A percentile compares a stretch with the other conserved stretches of the same genome.
phyloP scores from a whole-genome alignment of 2,329 filamentous ascomycete species.

The Chaetomium sp. region DNA sequence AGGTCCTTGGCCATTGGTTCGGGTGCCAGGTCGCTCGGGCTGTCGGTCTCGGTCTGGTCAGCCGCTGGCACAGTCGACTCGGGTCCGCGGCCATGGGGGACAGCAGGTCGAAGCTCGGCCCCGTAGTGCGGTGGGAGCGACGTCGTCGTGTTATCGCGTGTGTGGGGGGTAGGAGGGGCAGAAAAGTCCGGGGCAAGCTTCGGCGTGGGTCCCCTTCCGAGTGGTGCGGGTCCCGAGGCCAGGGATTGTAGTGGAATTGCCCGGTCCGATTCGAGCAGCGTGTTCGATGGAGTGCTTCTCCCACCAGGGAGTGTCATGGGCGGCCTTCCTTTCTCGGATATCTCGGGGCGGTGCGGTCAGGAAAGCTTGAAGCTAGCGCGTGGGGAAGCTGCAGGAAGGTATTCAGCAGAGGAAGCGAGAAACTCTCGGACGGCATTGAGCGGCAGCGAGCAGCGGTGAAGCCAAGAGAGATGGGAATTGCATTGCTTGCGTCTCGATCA shows the following conservation, averaged over 20 bases:
- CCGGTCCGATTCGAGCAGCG: conserved; percentile 19
- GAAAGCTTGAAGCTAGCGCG: background rate
- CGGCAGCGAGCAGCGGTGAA: background rate
- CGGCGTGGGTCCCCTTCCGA: conserved; percentile 26
- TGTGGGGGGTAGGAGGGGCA: conserved; percentile 15
- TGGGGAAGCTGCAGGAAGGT: background rate
- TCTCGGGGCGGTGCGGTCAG: conserved; percentile 10
- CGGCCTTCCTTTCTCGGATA: background rate
- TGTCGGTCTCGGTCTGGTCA: conserved; percentile 29
- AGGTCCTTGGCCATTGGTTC: conserved; percentile 37
- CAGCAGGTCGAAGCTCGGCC: conserved; percentile 17
- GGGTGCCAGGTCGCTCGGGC: conserved; percentile 27
- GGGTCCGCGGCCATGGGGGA: conserved; percentile 34
- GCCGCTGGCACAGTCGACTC: conserved; percentile 27
- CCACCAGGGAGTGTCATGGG: conserved; percentile 31
- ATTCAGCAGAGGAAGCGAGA: background rate
- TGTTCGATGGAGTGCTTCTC: conserved; percentile 16
- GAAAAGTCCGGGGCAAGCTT: conserved; percentile 24
- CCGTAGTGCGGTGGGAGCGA: conserved; percentile 21
- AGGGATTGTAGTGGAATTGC: conserved; percentile 33
- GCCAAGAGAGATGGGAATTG: background rate
- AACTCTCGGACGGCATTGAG: conserved; percentile 8
- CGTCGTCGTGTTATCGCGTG: conserved; percentile 13
- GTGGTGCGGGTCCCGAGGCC: conserved; percentile 24
- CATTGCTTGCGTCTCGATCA: background rate